Base-by-base conservation (phyloP, 805 yeast species). In the Teunomyces cretensis region DNA sequence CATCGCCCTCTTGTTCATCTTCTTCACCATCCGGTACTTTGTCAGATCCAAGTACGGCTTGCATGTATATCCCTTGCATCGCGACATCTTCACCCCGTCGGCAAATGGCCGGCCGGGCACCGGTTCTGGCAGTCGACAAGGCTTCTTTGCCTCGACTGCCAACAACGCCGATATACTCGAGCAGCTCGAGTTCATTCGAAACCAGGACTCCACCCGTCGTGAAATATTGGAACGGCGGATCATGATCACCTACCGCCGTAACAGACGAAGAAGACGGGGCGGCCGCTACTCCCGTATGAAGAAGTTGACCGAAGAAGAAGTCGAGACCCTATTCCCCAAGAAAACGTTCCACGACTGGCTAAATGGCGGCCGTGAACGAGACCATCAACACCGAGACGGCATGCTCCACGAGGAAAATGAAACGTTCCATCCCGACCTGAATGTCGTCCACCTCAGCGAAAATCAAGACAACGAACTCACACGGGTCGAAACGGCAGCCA, bases 1-100 rank as follows among this genome's bases (percentile, higher is more conserved):
- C 16, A 80, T 82, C 32, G 86, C 86, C 4, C 15, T 70, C 0
- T 57, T 80, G 22, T 80, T 83, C 53, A 51, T 81, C 7, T 81
- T 81, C 62, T 81, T 83, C 70, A 79, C 87, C 9, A 56, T 79
- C 42, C 64, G 86, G 40, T 82, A 83, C 58, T 76, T 82, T 52
- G 72, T 83, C 3, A 65, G 87, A 42, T 71, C 84, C 4, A 72
- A 68, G 45, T 75, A 72, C 52, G 88, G 88, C 0, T 64, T 82
- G 9, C 79, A 76, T 50, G 63, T 75, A 55, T 54, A 71, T 63
- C 67, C 72, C 1, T 44, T 68, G 13, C 38, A 41, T 17, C 30
- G 43, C n/a, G 27, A 31, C 30, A 19, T 31, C 15, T 19, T 31
- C 13, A 32, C 17, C 6, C 33, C 42, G 7, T 15, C 32, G 16